Conservation (phyloP, 768 basidiomycete species). For the Russula olivacea region DNA sequence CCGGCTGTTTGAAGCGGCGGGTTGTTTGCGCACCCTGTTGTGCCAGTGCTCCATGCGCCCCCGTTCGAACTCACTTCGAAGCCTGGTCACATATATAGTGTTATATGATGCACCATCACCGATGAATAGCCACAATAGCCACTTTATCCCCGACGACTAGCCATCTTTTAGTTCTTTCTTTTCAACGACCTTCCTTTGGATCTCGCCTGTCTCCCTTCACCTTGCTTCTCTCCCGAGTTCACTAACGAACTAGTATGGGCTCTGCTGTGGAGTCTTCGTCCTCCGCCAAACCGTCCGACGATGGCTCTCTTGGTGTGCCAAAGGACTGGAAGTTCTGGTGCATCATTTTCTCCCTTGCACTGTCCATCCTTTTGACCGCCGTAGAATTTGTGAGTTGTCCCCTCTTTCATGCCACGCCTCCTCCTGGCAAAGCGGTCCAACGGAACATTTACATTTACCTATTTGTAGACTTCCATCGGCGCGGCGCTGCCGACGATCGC, state of each 20-base stretch:
- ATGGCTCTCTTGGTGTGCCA: not conserved
- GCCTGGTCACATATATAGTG: too few relatives aligned
- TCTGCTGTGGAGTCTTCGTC: not conserved
- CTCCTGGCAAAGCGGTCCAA: not conserved
- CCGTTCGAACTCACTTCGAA: too few relatives aligned
- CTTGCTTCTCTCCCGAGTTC: not conserved
- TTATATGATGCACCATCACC: too few relatives aligned
- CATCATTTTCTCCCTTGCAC: constrained; percentile 19
- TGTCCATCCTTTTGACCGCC: constrained; percentile 15
- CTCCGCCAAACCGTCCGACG: not conserved
- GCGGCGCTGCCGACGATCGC: constrained; percentile 33
- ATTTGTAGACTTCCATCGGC: constrained; percentile 15
- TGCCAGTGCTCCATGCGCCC: too few relatives aligned
- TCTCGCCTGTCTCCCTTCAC: too few relatives aligned
- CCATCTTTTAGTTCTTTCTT: too few relatives aligned
- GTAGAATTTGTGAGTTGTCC: constrained; percentile 14
- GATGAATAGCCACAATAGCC: too few relatives aligned
- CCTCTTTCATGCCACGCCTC: not conserved
- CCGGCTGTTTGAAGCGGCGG: too few relatives aligned
- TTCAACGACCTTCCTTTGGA: too few relatives aligned
- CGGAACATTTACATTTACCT: not conserved
- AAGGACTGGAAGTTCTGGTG: constrained; percentile 25
- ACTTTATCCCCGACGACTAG: too few relatives aligned
- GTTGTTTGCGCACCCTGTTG: too few relatives aligned
- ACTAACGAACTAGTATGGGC: not conserved